Evolutionary conservation across 306 rosid species (phyloP), one percentile per base, ranked within the genome.

Genomic region (Mucuna pruriens): DNA sequence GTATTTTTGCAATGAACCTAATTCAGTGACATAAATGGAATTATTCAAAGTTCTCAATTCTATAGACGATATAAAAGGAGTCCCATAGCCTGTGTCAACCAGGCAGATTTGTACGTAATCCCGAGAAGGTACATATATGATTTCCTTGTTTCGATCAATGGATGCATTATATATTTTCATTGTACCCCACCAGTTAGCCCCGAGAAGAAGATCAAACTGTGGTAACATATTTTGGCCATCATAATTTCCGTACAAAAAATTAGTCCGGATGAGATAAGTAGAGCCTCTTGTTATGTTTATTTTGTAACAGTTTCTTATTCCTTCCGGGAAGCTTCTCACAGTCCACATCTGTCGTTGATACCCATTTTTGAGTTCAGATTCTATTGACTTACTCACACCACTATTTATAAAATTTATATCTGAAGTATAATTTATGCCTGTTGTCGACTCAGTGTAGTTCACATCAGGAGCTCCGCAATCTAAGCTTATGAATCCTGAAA

Each of bases 301-400:
- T 10, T 17, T 80, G 92, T 89, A 89, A 13, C 92, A 89, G 76
- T 85, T 89, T 3, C 90, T 72, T 34, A 7, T 42, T 17, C 92
- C 89, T 34, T 33, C 70, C 0, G 89, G 89, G 20, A 89, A 89
- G 77, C 86, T 87, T 68, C 90, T 75, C 29, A 87, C 4, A 10
- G 70, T 4, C 54, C 82, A 60, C 7, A 46, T 0, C 12, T 87
- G 85, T 6, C 11, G 82, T 64, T 78, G 88, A 20, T 1, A 7
- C 0, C 0, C 4, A n/a, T 39, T 39, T 76, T 20, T 58, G 20
- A 69, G 49, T 2, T 71, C 46, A 5, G 63, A 2, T 13, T 34
- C 34, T 19, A 89, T 17, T 25, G 13, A 15, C n/a, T 15, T 23
- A 7, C 82, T 83, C 1, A 9, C 26, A 4, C 92, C 92, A 15